phyloP scores from a whole-genome alignment of 2,329 filamentous ascomycete species.

The Grosmannia huntii region DNA sequence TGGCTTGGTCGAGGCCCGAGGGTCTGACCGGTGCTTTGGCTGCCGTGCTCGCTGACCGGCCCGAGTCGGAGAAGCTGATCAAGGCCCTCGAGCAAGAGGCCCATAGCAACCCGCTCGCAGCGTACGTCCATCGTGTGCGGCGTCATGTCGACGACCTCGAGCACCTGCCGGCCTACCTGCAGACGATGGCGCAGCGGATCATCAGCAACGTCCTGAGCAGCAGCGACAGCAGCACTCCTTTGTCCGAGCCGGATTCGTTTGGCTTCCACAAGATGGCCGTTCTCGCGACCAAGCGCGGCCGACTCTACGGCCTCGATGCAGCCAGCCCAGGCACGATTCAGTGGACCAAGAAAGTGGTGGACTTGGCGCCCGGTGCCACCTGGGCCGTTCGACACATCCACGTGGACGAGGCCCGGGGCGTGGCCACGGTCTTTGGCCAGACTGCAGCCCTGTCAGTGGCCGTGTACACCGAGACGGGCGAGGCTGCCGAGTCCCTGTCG shows the following conservation, averaged over 20 bases:
- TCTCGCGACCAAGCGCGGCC: constrained; percentile 66
- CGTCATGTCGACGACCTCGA: constrained; percentile 71
- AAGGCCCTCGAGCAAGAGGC: constrained; percentile 77
- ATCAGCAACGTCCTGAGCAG: constrained; percentile 46
- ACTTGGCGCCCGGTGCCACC: constrained; percentile 35
- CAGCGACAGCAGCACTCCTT: constrained; percentile 16
- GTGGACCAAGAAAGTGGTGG: constrained; percentile 58
- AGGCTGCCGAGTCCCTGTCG: constrained; percentile 25
- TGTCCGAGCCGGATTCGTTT: constrained; percentile 48
- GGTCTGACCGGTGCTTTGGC: constrained; percentile 68
- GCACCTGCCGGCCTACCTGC: constrained; percentile 61
- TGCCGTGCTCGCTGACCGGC: constrained; percentile 68
- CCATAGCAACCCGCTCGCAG: constrained; percentile 63
- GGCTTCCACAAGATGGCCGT: constrained; percentile 81
- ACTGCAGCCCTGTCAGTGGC: constrained; percentile 49
- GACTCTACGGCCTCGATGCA: constrained; percentile 67
- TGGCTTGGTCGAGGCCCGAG: constrained; percentile 72
- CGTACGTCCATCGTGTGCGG: constrained; percentile 78
- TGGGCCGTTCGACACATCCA: constrained; percentile 60
- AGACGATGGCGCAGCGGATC: constrained; percentile 55
- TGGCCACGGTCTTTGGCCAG: constrained; percentile 41
- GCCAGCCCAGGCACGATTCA: constrained; percentile 59
- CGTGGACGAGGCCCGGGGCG: constrained; percentile 41
- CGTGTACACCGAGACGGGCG: constrained; percentile 41
- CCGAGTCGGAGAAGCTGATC: constrained; percentile 59